Conservation (phyloP, 2,329 filamentous ascomycete genomes). For the Botryosphaeria dothidea region DNA sequence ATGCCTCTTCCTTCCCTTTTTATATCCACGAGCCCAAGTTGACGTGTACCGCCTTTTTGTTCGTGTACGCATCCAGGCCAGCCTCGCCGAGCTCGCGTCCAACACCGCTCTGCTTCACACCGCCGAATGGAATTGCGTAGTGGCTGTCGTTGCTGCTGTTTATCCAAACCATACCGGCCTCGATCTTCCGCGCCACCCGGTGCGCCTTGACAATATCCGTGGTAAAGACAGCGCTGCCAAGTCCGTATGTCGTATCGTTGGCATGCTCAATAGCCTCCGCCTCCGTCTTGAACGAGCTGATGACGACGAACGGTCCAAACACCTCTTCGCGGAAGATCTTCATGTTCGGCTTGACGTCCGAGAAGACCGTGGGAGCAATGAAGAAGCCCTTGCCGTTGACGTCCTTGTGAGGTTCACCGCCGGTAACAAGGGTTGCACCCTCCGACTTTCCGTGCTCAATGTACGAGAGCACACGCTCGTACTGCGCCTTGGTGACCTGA, state of each 20-base stretch:
- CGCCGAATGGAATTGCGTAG: conserved; percentile 57
- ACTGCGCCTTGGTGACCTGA: conserved; percentile 67
- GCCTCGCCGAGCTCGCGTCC: conserved; percentile 63
- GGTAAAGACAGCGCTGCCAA: conserved; percentile 57
- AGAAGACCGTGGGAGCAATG: conserved; percentile 60
- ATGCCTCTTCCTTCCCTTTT: not conserved
- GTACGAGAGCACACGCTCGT: conserved; percentile 58
- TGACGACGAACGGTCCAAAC: conserved; percentile 64
- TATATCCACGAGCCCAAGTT: conserved; percentile 48
- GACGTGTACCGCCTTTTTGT: conserved; percentile 57
- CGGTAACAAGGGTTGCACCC: conserved; percentile 54
- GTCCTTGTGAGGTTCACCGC: conserved; percentile 44
- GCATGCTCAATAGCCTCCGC: conserved; percentile 48
- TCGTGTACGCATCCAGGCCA: conserved; percentile 62
- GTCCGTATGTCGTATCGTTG: conserved; percentile 52
- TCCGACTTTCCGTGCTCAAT: conserved; percentile 58
- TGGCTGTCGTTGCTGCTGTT: conserved; percentile 43
- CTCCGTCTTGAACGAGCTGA: conserved; percentile 63
- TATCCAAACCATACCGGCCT: conserved; percentile 55
- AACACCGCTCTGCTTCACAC: conserved; percentile 63
- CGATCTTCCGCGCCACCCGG: conserved; percentile 45
- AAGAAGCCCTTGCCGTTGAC: conserved; percentile 52
- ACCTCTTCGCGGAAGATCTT: conserved; percentile 61
- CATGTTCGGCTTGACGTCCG: conserved; percentile 58
- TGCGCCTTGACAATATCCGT: conserved; percentile 49